Conservation (phyloP, 768 basidiomycete species). For the Termitomyces sp. region DNA sequence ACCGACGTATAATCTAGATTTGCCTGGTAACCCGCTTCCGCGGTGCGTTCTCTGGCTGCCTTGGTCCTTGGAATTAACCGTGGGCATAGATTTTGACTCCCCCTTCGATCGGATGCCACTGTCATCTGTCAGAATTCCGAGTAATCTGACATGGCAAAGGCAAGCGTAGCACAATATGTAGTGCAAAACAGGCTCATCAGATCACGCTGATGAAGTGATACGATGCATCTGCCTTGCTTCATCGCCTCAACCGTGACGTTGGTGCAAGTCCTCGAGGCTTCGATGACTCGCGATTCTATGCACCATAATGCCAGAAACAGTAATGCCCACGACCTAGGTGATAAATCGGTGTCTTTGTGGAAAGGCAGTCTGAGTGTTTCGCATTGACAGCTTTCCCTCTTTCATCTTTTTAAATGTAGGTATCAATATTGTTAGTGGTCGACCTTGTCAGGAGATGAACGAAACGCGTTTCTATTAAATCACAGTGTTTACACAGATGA, state of each 20-base stretch:
- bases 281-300: background rate
- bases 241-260: background rate
- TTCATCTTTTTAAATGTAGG: background rate
- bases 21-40: background rate
- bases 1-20: conserved; percentile 2
- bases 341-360: background rate
- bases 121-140: background rate
- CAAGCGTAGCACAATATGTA: background rate
- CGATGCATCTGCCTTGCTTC: background rate
- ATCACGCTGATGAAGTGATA: background rate
- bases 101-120: background rate
- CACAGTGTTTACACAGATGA: background rate
- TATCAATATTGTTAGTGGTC: background rate
- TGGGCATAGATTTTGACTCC: background rate
- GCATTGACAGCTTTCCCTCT: background rate
- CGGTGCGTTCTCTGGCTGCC: background rate
- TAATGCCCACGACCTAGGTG: background rate
- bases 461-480: background rate
- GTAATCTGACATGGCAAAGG: background rate
- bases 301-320: background rate
- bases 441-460: background rate
- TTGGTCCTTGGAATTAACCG: background rate
- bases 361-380: background rate
- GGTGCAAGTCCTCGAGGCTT: background rate
- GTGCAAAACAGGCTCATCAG: background rate